A percentile compares a stretch with the other conserved stretches of the same genome.
Conservation (phyloP, 345 rosid genomes). For the Populus tremula region DNA sequence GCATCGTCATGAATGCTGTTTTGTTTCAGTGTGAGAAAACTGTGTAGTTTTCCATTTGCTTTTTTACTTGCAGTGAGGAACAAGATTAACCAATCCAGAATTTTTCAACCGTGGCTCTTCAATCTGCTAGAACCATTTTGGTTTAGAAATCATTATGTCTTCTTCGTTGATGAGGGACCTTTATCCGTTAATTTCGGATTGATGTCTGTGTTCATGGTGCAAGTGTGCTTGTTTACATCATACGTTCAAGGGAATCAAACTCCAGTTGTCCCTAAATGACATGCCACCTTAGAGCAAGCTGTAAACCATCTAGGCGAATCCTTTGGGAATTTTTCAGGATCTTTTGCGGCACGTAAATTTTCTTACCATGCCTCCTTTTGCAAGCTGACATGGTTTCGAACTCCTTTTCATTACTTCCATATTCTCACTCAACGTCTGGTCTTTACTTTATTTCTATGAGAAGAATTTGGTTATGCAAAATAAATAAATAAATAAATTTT, state of each 20-base stretch:
- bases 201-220: neutral
- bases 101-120: constrained; percentile 5
- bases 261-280: neutral
- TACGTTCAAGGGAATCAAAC: neutral
- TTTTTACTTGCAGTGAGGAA: constrained; percentile 1
- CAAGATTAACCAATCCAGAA: constrained; percentile 5
- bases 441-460: too few relatives aligned
- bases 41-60: constrained; percentile 10
- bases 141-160: neutral
- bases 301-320: neutral
- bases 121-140: neutral
- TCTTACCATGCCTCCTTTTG: too few relatives aligned
- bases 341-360: too few relatives aligned
- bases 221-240: neutral
- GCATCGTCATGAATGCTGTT: constrained; percentile 32
- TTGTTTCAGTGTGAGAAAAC: neutral
- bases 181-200: neutral
- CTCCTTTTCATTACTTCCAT: too few relatives aligned
- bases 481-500: too few relatives aligned
- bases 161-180: neutral
- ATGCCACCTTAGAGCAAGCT: neutral
- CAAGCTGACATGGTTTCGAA: too few relatives aligned
- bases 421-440: too few relatives aligned
- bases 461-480: too few relatives aligned
- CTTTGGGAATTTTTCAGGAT: neutral